phyloP scores from a whole-genome alignment of 1,284 basidiomycete genomes.

The Tylopilus sp. region DNA sequence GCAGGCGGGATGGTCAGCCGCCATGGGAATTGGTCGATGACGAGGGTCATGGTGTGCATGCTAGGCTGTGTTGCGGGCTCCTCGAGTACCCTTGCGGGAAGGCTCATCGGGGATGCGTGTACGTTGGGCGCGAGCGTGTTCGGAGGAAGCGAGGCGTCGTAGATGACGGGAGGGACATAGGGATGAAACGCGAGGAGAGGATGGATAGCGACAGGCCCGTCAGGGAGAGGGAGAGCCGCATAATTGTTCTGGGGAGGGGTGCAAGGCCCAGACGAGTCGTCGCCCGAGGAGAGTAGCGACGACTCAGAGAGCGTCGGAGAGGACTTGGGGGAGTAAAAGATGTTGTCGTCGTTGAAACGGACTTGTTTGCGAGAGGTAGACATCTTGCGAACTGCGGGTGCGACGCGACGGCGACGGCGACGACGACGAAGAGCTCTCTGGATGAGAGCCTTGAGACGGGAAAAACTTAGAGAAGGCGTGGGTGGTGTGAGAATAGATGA shows the following conservation, averaged over 20 bases:
- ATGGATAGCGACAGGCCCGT: slow-evolving; percentile 40
- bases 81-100: slow-evolving; percentile 27
- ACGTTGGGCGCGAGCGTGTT: slow-evolving; percentile 28
- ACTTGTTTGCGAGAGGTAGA: slow-evolving; percentile 39
- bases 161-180: slow-evolving; percentile 36
- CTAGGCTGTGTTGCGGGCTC: slow-evolving; percentile 41
- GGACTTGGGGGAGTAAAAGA: slow-evolving; percentile 42
- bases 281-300: slow-evolving; percentile 41
- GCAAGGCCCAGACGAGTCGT: slow-evolving; percentile 35
- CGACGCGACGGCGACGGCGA: slow-evolving; percentile 9
- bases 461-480: slow-evolving; percentile 12
- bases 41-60: slow-evolving; percentile 30
- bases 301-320: slow-evolving; percentile 42
- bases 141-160: slow-evolving; percentile 38
- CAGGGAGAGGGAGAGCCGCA: slow-evolving; percentile 23
- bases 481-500: slow-evolving; percentile 10
- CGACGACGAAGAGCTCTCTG: slow-evolving; percentile 10
- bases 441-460: slow-evolving; percentile 6
- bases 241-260: slow-evolving; percentile 37
- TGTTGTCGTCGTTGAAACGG: slow-evolving; percentile 46
- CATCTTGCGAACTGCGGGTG: slow-evolving; percentile 17
- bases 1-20: slow-evolving; percentile 29
- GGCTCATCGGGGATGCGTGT: slow-evolving; percentile 28
- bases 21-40: slow-evolving; percentile 38
- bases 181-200: slow-evolving; percentile 45